phyloP scores from a whole-genome alignment of 306 rosid species.

The Citrullus amarus region DNA sequence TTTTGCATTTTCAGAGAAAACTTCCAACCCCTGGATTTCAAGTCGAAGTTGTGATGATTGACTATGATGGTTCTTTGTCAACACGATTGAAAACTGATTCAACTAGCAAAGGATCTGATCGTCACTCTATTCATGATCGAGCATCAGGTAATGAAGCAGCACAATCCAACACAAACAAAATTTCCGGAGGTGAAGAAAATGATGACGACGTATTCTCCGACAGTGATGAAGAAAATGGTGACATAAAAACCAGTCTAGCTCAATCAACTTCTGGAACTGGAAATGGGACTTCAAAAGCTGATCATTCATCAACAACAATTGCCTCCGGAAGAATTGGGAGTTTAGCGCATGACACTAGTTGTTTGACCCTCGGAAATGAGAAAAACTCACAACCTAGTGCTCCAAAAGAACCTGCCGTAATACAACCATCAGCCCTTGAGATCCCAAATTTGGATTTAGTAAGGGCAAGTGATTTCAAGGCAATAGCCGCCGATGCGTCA shows the following conservation, averaged over 20 bases:
- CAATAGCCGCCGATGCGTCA: slow-evolving; percentile 96
- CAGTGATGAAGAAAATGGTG: slow-evolving; percentile 61
- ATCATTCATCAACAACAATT: slow-evolving; percentile 34
- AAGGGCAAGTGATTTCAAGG: slow-evolving; percentile 51
- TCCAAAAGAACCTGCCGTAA: slow-evolving; percentile 23
- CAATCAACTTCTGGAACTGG: neutral
- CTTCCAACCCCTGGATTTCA: slow-evolving; percentile 77
- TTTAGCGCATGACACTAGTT: slow-evolving; percentile 21
- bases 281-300: slow-evolving; percentile 13
- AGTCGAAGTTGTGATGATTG: slow-evolving; percentile 81
- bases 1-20: slow-evolving; percentile 47
- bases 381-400: slow-evolving; percentile 13
- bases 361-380: slow-evolving; percentile 26
- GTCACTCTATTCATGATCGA: slow-evolving; percentile 18
- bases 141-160: slow-evolving; percentile 20
- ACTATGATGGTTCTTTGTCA: slow-evolving; percentile 44
- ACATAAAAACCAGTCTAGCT: slow-evolving; percentile 13
- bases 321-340: slow-evolving; percentile 17
- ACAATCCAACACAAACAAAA: slow-evolving; percentile 24
- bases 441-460: slow-evolving; percentile 24
- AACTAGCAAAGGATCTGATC: slow-evolving; percentile 30
- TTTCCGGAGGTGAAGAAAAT: slow-evolving; percentile 33
- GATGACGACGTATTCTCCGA: slow-evolving; percentile 79
- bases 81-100: slow-evolving; percentile 29
- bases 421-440: slow-evolving; percentile 13